These are phyloP conservation scores for Warburgia ugandensis DNA, from an alignment of 164 flowering plant genomes.

Conservation along the genomic window DNA sequence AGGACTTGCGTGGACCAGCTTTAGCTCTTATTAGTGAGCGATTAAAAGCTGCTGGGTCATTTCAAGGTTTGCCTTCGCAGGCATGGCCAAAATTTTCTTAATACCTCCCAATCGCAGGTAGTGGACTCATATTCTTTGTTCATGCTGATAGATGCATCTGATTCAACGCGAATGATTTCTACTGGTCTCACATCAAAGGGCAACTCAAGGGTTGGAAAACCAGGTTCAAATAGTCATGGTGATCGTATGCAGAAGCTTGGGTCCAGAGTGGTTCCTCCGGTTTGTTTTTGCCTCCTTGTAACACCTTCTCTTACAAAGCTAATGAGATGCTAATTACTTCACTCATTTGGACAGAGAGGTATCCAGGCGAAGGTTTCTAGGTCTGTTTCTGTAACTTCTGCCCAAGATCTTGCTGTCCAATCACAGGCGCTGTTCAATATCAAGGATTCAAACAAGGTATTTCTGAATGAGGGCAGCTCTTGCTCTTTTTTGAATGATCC, in stretches of 20 bases:
- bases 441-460: conserved; percentile 94
- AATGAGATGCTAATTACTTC: conserved; percentile 3
- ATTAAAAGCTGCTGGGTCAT: conserved; percentile 47
- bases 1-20: conserved; percentile 81
- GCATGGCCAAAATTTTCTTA: no score
- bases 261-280: conserved; percentile 45
- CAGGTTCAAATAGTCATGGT: conserved; percentile 32
- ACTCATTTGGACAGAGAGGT: conserved; percentile 42
- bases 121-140: not conserved
- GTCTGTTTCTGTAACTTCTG: conserved; percentile 49
- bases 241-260: conserved; percentile 56
- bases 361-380: conserved; percentile 48
- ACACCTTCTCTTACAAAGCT: not conserved
- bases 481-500: no score
- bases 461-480: no score
- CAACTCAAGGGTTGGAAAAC: conserved; percentile 43
- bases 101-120: no score
- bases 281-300: conserved; percentile 27
- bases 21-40: conserved; percentile 66
- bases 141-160: conserved; percentile 45
- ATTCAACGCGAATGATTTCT: conserved; percentile 36
- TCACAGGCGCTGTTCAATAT: conserved; percentile 75
- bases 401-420: conserved; percentile 76
- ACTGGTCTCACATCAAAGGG: conserved; percentile 38
- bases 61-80: conserved; percentile 45